phyloP scores from a whole-genome alignment of 1,284 basidiomycete genomes.

The Phlebopus sp. region DNA sequence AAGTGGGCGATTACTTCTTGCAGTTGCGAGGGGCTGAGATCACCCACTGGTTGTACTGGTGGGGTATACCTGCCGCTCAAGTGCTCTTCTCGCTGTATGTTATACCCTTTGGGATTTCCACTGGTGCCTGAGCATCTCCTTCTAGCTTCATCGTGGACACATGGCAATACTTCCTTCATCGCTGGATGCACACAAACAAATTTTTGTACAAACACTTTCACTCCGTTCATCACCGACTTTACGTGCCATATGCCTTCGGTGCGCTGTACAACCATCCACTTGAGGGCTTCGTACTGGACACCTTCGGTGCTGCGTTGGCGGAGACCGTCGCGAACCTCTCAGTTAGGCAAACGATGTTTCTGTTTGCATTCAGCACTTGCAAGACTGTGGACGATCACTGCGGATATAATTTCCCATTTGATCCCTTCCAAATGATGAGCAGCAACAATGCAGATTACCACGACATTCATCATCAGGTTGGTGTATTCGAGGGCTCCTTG shows the following conservation, averaged over 20 bases:
- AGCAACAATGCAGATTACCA: constrained; percentile 98
- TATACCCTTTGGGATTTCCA: neutral
- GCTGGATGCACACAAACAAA: constrained; percentile 87
- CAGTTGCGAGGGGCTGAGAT: constrained; percentile 47
- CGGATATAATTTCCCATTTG: constrained; percentile 87
- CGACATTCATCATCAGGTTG: constrained; percentile 94
- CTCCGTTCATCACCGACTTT: constrained; percentile 93
- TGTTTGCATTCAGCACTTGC: constrained; percentile 82
- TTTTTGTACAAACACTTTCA: constrained; percentile 92
- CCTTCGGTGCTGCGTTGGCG: constrained; percentile 77
- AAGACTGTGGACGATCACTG: constrained; percentile 99
- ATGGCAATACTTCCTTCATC: constrained; percentile 98
- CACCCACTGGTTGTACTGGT: constrained; percentile 88
- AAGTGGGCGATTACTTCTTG: constrained; percentile 30
- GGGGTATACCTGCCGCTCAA: constrained; percentile 81
- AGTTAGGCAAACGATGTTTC: constrained; percentile 79
- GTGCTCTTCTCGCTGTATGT: constrained; percentile 84
- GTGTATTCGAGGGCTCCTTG: constrained; percentile 15
- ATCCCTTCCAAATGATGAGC: constrained; percentile 84
- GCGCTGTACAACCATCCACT: constrained; percentile 97
- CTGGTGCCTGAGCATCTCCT: constrained; percentile 3
- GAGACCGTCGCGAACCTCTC: constrained; percentile 72
- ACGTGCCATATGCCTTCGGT: constrained; percentile 96
- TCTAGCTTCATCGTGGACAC: constrained; percentile 91
- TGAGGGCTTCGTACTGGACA: constrained; percentile 92